A percentile compares a stretch with the other conserved stretches of the same genome.
Conservation (phyloP, 2,329 filamentous ascomycete species). For the Penicillium expansum region DNA sequence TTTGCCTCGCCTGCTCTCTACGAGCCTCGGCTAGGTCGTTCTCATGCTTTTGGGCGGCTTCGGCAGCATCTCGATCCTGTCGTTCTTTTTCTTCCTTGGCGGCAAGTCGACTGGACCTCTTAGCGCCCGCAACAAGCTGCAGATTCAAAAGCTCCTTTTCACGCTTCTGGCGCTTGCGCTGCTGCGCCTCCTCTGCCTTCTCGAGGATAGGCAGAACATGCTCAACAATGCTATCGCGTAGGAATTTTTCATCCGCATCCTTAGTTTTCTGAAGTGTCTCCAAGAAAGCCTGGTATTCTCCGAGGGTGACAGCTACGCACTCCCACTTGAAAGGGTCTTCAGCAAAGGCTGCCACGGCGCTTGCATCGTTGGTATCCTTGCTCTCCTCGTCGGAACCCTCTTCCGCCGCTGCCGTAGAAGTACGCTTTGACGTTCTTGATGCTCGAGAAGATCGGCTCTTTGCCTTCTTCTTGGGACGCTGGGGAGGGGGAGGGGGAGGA, state of each 20-base stretch:
- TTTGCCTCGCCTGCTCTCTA: conserved; percentile 57
- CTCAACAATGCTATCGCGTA: conserved; percentile 68
- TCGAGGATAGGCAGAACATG: conserved; percentile 83
- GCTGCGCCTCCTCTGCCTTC: conserved; percentile 66
- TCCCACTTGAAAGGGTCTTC: conserved; percentile 81
- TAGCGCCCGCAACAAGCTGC: conserved; percentile 87
- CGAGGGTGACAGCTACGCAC: conserved; percentile 77
- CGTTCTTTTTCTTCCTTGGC: conserved; percentile 75
- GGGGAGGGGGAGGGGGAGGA: conserved; percentile 53
- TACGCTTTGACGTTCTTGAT: conserved; percentile 68
- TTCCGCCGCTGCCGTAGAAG: conserved; percentile 38
- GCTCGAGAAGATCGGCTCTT: conserved; percentile 65
- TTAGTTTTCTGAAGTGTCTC: conserved; percentile 69
- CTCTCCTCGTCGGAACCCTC: conserved; percentile 47
- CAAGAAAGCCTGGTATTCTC: conserved; percentile 72
- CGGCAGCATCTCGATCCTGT: conserved; percentile 66
- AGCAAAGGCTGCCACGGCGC: conserved; percentile 36
- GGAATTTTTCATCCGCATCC: conserved; percentile 78
- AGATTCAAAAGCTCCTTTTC: conserved; percentile 78
- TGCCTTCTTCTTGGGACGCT: conserved; percentile 59
- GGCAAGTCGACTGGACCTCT: conserved; percentile 86
- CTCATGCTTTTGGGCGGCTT: conserved; percentile 66
- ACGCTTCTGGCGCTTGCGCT: conserved; percentile 69
- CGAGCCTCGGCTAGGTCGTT: conserved; percentile 63
- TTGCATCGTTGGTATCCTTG: conserved; percentile 27